Base-by-base conservation (phyloP, 306 rosid species). In the Biancaea sappan region DNA sequence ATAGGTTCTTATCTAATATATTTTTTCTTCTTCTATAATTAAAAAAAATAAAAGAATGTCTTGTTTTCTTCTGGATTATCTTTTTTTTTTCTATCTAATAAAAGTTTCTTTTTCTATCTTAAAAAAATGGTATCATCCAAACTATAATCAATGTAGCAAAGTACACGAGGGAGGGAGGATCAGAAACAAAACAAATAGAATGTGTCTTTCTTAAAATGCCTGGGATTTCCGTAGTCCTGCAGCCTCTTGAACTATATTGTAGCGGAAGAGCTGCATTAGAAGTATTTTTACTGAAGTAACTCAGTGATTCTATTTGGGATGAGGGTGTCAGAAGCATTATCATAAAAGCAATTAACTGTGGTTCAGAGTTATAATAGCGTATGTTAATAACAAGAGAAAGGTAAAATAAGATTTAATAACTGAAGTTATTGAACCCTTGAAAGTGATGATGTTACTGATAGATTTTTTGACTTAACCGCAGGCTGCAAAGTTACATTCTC, bases 401-500 rank as follows among this genome's bases (percentile, higher is more conserved):
- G 44, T 25, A 13, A n/a, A n/a, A 32, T 59, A 59, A 29, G 26
- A 13, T 15, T 2, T 31, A 21, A 60, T 34, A 34, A 60, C 3
- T 35, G 25, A 25, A 29, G 22, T 2, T 3, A 63, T 25, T 35
- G 50, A 21, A 11, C 48, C 48, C 46, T 62, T 8, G 29, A 51
- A 6, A 19, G 8, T 51, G 22, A 10, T 53, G 59, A 24, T 53
- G 32, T 22, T 13, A 18, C 58, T 35, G 34, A 21, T 41, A 38
- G 8, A 16, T 72, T 8, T 82, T 13, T 75, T 34, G 41, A 69
- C 74, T 68, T 72, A 28, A 29, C 19, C 67, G 90, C 89, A 90
- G 98, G 87, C 75, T 59, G 93, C 93, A 6, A 47, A 43, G 61
- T 72, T 76, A 64, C 92, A 86, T 75, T 76, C 87, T 83, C 97